These are phyloP conservation scores for Ophiostoma montium DNA, from an alignment of 2,329 filamentous ascomycete species.

Conservation along the genomic window DNA sequence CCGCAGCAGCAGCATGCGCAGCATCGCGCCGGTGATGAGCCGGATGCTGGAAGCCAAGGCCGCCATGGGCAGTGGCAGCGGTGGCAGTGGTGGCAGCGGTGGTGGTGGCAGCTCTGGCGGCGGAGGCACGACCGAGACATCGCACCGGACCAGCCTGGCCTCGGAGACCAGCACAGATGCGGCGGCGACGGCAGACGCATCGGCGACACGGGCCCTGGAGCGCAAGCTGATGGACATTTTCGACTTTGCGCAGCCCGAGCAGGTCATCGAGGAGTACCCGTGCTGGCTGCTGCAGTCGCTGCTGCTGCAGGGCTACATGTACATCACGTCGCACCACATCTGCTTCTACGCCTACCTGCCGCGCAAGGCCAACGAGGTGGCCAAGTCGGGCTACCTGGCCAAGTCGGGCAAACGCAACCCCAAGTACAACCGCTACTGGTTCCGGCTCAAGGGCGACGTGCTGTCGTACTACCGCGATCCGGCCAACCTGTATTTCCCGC, in stretches of 20 bases:
- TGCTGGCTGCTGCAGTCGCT: constrained; percentile 91
- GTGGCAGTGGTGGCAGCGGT: not conserved
- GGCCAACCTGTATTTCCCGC: constrained; percentile 78
- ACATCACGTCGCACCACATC: constrained; percentile 83
- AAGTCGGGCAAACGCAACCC: constrained; percentile 84
- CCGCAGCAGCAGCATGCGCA: constrained; percentile 19
- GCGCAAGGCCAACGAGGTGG: constrained; percentile 67
- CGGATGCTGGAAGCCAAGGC: constrained; percentile 61
- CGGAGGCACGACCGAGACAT: too few species aligned
- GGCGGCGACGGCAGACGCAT: too few species aligned
- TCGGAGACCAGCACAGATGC: constrained; percentile 26
- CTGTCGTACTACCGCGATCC: constrained; percentile 78
- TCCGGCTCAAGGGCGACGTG: constrained; percentile 80
- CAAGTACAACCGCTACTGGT: constrained; percentile 85
- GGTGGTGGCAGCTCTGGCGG: not conserved
- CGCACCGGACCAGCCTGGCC: constrained; percentile 20
- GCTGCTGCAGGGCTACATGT: constrained; percentile 86
- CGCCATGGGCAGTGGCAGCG: constrained; percentile 14
- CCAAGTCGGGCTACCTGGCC: constrained; percentile 76
- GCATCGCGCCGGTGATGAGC: constrained; percentile 58
- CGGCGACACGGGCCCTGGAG: constrained; percentile 39
- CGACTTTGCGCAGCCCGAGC: constrained; percentile 65
- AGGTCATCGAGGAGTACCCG: constrained; percentile 81
- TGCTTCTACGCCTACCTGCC: constrained; percentile 98
- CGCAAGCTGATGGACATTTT: constrained; percentile 72